Conservation (phyloP, 2,329 filamentous ascomycete species). For the Pseudocercospora fijiensis region DNA sequence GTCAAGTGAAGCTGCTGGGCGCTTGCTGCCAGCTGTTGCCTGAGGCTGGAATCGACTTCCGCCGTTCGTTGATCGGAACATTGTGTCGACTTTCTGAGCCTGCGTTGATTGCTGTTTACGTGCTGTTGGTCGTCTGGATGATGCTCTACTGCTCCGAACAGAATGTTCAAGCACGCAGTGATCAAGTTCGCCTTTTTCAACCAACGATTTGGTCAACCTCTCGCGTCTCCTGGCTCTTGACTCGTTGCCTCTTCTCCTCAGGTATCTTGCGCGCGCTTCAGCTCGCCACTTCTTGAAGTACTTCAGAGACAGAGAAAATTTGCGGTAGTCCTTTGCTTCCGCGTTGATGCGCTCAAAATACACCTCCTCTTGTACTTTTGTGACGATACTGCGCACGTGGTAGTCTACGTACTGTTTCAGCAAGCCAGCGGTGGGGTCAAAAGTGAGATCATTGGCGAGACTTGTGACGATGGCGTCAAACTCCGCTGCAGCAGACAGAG, state of each 20-base stretch:
- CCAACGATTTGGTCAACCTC: background rate
- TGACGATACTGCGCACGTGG: constrained; percentile 36
- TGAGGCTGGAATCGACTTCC: constrained; percentile 17
- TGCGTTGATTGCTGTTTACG: background rate
- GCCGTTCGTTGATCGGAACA: constrained; percentile 26
- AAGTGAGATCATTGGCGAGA: constrained; percentile 42
- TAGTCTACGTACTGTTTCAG: constrained; percentile 49
- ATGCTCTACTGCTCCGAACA: background rate
- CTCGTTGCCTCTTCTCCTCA: constrained; percentile 10
- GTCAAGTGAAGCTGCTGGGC: constrained; percentile 29
- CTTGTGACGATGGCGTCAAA: constrained; percentile 33
- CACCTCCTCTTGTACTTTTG: constrained; percentile 36
- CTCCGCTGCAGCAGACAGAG: constrained; percentile 23
- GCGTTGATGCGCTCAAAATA: constrained; percentile 34
- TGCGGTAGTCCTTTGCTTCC: constrained; percentile 37
- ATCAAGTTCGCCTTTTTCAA: background rate
- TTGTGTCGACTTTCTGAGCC: constrained; percentile 23
- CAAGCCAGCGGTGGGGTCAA: constrained; percentile 42
- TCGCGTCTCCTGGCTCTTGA: background rate
- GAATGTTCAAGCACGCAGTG: background rate
- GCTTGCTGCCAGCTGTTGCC: constrained; percentile 29
- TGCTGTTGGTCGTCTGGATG: constrained; percentile 2
- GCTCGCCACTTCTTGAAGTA: constrained; percentile 43
- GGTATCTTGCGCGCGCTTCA: constrained; percentile 5
- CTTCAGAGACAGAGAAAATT: constrained; percentile 36